A percentile compares a stretch with the other conserved stretches of the same genome.
These are phyloP conservation scores for Suillus subalutaceus DNA, from an alignment of 768 basidiomycete species.

Conservation along the genomic window DNA sequence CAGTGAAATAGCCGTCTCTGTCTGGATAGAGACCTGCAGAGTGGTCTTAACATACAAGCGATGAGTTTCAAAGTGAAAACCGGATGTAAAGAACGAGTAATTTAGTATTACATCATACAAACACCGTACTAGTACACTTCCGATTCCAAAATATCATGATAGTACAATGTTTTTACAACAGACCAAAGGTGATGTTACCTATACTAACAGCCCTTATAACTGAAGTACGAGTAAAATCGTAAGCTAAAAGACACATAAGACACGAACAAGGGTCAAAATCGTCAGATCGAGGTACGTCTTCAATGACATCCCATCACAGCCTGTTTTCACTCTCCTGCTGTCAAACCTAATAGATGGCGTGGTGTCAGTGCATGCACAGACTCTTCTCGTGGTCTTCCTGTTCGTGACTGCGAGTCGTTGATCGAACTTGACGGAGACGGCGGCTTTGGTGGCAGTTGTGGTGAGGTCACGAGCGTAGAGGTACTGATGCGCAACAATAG, in stretches of 20 bases:
- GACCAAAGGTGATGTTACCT: not conserved
- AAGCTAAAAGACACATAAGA: not conserved
- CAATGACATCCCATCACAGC: not conserved
- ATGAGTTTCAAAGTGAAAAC: conserved; percentile 2
- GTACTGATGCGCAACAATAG: conserved; percentile 65
- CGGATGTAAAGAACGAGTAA: not conserved
- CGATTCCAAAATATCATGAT: not conserved
- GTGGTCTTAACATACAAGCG: conserved; percentile 18
- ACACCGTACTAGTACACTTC: not conserved
- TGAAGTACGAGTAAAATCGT: not conserved
- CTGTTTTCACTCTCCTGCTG: conserved; percentile 2
- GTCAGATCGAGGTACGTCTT: not conserved
- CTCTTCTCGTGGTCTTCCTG: not conserved
- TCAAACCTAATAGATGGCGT: conserved; percentile 27
- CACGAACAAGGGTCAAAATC: not conserved
- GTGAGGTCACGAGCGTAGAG: conserved; percentile 28
- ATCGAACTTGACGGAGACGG: not conserved
- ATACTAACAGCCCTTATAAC: not conserved
- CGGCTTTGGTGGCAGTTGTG: conserved; percentile 14
- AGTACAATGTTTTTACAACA: not conserved
- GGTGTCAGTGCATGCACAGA: conserved; percentile 27
- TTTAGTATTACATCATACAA: not conserved
- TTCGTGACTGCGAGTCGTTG: too few relatives aligned
- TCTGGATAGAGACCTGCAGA: conserved; percentile 8
- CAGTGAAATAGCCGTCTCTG: conserved; percentile 3